Conservation (phyloP, 2,329 filamentous ascomycete genomes). For the Neonectria ditissima region DNA sequence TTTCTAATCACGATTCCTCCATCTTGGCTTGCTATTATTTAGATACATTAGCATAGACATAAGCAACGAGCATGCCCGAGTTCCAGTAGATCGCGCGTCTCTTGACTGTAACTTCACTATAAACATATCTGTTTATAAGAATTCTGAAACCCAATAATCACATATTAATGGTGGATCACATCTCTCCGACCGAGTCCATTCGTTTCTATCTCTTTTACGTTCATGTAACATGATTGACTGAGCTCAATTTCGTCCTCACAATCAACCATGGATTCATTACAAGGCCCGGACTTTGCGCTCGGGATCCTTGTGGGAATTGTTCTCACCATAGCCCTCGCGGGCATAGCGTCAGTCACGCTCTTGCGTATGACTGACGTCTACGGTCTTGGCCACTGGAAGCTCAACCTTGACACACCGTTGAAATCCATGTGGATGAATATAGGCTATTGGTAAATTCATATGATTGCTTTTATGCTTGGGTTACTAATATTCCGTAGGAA, state of each 20-base stretch:
- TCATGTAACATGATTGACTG: not conserved
- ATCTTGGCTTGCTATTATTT: too few species aligned
- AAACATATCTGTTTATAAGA: not conserved
- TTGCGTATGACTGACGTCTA: constrained; percentile 54
- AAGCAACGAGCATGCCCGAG: too few species aligned
- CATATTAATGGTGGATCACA: not conserved
- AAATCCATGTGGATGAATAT: constrained; percentile 73
- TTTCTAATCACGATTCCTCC: too few species aligned
- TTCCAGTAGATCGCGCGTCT: too few species aligned
- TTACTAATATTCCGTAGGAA: constrained; percentile 42
- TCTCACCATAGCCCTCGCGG: constrained; percentile 32
- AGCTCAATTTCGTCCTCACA: constrained; percentile 7
- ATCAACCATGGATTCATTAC: constrained; percentile 2
- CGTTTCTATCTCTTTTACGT: not conserved
- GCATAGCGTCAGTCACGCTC: constrained; percentile 29
- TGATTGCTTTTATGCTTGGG: not conserved
- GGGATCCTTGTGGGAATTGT: constrained; percentile 46
- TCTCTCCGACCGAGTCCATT: not conserved
- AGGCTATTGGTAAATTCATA: constrained; percentile 65
- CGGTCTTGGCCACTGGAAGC: constrained; percentile 66
- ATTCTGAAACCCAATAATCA: not conserved
- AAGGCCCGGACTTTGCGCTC: constrained; percentile 40
- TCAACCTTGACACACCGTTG: constrained; percentile 62
- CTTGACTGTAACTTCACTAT: too few species aligned
- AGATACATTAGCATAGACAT: too few species aligned